Evolutionary conservation across 164 flowering plant genomes (phyloP).

Genomic region (Stephania yunnanensis): DNA sequence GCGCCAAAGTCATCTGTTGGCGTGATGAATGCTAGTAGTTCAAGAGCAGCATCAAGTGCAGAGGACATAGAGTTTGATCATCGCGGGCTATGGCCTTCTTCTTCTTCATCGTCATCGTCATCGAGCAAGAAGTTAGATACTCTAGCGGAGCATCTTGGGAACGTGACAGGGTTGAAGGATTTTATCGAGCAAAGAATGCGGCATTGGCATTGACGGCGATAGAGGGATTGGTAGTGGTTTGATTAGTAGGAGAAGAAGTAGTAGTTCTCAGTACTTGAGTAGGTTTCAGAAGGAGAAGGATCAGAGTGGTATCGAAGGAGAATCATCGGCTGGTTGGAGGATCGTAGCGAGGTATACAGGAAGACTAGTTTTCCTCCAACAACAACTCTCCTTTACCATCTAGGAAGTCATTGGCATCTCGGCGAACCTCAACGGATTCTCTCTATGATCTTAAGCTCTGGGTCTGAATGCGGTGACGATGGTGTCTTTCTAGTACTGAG

Average conservation of each 20-base stretch:
- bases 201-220: too few species aligned
- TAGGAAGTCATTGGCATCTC: conserved; percentile 41
- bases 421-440: conserved; percentile 22
- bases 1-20: conserved; percentile 20
- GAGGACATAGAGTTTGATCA: conserved; percentile 26
- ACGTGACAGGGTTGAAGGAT: conserved; percentile 40
- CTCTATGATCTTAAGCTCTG: conserved; percentile 27
- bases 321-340: conserved; percentile 48
- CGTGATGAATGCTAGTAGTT: not conserved
- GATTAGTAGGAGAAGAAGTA: conserved; percentile 23
- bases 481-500: conserved; percentile 12
- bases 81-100: conserved; percentile 54
- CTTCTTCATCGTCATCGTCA: conserved; percentile 20
- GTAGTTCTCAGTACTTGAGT: conserved; percentile 17
- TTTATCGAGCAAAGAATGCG: conserved; percentile 13
- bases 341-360: conserved; percentile 41
- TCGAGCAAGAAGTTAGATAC: conserved; percentile 21
- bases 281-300: conserved; percentile 26
- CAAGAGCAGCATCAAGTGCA: conserved; percentile 29
- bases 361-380: too few species aligned
- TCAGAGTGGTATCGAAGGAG: conserved; percentile 27
- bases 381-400: conserved; percentile 29
- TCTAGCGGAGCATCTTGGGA: conserved; percentile 53
- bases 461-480: conserved; percentile 40
- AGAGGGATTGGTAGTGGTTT: conserved; percentile 9